A percentile compares a stretch with the other conserved stretches of the same genome.
Conservation (phyloP, 164 flowering plant species). For the Nymphaea thermarum region DNA sequence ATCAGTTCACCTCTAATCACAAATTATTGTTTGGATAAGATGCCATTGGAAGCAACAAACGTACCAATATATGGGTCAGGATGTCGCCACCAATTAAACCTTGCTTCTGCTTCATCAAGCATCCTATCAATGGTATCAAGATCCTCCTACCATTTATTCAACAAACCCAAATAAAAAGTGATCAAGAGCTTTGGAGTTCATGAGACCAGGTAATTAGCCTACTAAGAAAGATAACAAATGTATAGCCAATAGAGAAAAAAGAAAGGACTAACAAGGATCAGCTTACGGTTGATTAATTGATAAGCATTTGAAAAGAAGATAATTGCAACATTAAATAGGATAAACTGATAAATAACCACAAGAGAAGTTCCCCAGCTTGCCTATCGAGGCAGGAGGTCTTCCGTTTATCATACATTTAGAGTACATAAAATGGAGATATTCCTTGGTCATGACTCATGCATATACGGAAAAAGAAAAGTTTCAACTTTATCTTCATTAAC, state of each 20-base stretch:
- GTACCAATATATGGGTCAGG: conserved; percentile 99
- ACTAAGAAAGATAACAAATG: neutral
- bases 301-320: too few relatives aligned
- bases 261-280: neutral
- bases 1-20: too few relatives aligned
- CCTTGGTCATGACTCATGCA: too few relatives aligned
- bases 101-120: conserved; percentile 68
- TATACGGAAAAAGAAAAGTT: too few relatives aligned
- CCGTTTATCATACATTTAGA: too few relatives aligned
- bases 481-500: too few relatives aligned
- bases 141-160: conserved; percentile 50
- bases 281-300: neutral
- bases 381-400: too few relatives aligned
- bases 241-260: neutral
- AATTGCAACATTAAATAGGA: too few relatives aligned
- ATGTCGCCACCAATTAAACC: conserved; percentile 65
- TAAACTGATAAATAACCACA: too few relatives aligned
- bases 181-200: conserved; percentile 1
- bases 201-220: neutral
- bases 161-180: neutral
- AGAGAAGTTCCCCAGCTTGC: too few relatives aligned
- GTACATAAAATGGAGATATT: too few relatives aligned
- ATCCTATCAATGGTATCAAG: conserved; percentile 69
- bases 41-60: conserved; percentile 1
- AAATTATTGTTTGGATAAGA: too few relatives aligned